Evolutionary conservation across 2,329 filamentous ascomycete genomes (phyloP).

Genomic region (Trichoderma sp.): DNA sequence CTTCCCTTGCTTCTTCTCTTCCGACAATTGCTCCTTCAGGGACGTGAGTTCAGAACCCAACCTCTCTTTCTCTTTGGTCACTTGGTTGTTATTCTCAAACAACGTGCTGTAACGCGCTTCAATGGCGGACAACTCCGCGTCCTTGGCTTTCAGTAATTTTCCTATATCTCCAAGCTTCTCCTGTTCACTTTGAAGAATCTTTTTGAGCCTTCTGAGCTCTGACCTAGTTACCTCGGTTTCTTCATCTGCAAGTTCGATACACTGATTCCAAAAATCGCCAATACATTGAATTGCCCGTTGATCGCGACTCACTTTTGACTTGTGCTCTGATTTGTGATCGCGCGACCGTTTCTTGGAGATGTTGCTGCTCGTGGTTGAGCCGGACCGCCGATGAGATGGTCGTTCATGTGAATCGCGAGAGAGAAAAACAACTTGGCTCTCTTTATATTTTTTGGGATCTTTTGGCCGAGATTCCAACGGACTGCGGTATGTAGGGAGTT

Average conservation of each 20-base stretch:
- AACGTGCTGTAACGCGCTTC: conserved; percentile 31
- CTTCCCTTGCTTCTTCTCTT: conserved; percentile 27
- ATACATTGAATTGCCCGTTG: conserved; percentile 36
- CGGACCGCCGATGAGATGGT: conserved; percentile 25
- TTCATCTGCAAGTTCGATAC: conserved; percentile 30
- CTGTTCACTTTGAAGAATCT: conserved; percentile 27
- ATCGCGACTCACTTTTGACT: conserved; percentile 25
- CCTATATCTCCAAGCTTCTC: conserved; percentile 25
- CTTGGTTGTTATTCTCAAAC: conserved; percentile 29
- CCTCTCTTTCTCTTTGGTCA: conserved; percentile 29
- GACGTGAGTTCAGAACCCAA: conserved; percentile 33
- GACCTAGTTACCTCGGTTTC: conserved; percentile 31
- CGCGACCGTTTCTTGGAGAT: conserved; percentile 35
- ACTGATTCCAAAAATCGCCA: conserved; percentile 39
- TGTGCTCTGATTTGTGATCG: conserved; percentile 10
- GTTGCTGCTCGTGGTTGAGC: conserved; percentile 38
- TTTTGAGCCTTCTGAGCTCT: conserved; percentile 33
- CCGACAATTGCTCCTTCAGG: conserved; percentile 31
- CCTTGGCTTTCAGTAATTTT: conserved; percentile 26
- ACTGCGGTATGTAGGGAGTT: conserved; percentile 31
- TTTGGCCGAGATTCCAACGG: conserved; percentile 19
- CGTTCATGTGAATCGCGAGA: background rate
- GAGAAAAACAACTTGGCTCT: background rate
- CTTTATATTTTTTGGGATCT: background rate
- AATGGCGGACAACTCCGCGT: conserved; percentile 29